Evolutionary conservation across 2,329 filamentous ascomycete genomes (phyloP), one percentile per base, ranked within the genome.

Genomic region (Claviceps quebecensis): DNA sequence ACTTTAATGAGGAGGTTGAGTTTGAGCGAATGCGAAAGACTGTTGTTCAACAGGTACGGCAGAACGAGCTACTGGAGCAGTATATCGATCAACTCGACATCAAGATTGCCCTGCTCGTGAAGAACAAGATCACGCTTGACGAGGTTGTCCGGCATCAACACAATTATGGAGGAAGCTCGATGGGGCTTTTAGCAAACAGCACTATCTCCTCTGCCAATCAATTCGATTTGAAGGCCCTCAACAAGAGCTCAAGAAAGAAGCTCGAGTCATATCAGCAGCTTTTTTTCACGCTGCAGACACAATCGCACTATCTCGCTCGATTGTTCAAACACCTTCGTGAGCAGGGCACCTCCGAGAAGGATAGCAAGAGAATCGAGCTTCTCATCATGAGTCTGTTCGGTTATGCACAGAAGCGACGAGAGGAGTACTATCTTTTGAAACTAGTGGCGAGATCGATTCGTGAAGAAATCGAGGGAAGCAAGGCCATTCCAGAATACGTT

Each of bases 71-170:
- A 73, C 81, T 94, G 40, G 93, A 98, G 69, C 89, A 96, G 65
- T 98, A 98, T 63, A 95, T 98, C 58, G 90, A 95, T 60, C 93
- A 98, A 65, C 78, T 98, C 38, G 94, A 98, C 63, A 95, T 98
- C 74, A 98, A 98, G 72, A 98, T 98, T 65, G 93, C 93, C 1
- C 78, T 98, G 3, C 76, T 98, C 17, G 93, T 98, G 61, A 97
- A 97, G 76, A 98, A 98, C 78, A 98, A 98, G 69, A 98, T 98
- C 62, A 97, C 93, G 0, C 76, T 98, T 4, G 93, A 98, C 63
- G 94, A 98, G 69, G 93, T 98, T 29, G 87, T 98, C 51, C 88
- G 89, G 60, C 93, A 97, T 64, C 93, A 98, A 63, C 91, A 86
- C 71, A 94, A 95, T 65, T 96, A 93, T 61, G 93, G 93, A 52